These are phyloP conservation scores for Effrenium voratum DNA, from an alignment of 73 alveolate species.

Conservation along the genomic window DNA sequence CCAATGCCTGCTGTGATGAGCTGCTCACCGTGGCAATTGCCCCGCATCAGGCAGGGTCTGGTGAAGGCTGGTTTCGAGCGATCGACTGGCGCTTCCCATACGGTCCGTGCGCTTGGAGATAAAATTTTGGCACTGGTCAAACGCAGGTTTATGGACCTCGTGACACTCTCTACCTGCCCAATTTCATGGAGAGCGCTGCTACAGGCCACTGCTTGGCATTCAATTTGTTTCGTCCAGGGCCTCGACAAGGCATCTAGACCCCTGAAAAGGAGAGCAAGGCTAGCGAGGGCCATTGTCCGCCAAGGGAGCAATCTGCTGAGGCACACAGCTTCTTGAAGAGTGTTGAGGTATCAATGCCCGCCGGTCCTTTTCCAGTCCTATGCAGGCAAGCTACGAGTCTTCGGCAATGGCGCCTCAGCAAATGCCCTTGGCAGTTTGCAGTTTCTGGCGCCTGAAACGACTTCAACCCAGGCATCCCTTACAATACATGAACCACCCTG, in stretches of 20 bases:
- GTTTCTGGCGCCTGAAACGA: too few species aligned
- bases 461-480: too few species aligned
- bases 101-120: neutral
- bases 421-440: too few species aligned
- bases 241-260: too few species aligned
- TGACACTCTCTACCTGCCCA: slow-evolving; percentile 56
- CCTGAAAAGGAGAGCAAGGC: too few species aligned
- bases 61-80: neutral
- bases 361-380: too few species aligned
- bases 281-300: too few species aligned
- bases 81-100: neutral
- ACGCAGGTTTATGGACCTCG: slow-evolving; percentile 71
- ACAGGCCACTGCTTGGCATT: slow-evolving; percentile 41
- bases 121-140: neutral
- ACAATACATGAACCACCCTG: too few species aligned
- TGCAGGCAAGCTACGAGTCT: slow-evolving; percentile 41
- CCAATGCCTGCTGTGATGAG: slow-evolving; percentile 51
- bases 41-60: slow-evolving; percentile 35
- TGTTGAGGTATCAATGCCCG: too few species aligned
- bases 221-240: too few species aligned
- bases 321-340: too few species aligned
- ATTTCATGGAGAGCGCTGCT: slow-evolving; percentile 72
- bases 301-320: too few species aligned
- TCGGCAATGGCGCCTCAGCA: neutral
- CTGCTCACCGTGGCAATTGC: slow-evolving; percentile 65